phyloP scores from a whole-genome alignment of 106 monocot genomes.

The Dendrobium chrysotoxum region DNA sequence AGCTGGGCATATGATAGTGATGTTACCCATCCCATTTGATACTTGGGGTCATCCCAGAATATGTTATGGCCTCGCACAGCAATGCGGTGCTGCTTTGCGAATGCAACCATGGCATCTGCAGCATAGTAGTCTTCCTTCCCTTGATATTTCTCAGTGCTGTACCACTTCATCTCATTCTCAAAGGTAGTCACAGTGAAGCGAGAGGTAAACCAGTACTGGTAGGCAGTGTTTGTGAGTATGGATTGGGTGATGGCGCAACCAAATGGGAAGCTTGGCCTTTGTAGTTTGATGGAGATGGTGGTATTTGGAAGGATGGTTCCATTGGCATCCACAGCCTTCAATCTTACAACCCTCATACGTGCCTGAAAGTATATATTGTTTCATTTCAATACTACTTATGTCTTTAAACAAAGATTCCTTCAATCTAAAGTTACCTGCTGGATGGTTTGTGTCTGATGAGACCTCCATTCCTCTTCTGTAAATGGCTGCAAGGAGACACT shows the following conservation, averaged over 20 bases:
- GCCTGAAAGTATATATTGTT: conserved; percentile 16
- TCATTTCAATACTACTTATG: too few species aligned
- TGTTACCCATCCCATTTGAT: conserved; percentile 34
- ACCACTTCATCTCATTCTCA: conserved; percentile 99
- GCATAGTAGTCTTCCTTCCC: conserved; percentile 51
- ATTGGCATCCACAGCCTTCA: conserved; percentile 30
- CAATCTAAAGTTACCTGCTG: conserved; percentile 26
- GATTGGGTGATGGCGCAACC: conserved; percentile 31
- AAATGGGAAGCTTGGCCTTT: conserved; percentile 39
- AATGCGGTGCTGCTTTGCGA: conserved; percentile 38
- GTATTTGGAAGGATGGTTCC: conserved; percentile 34
- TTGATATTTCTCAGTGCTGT: conserved; percentile 30
- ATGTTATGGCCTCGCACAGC: conserved; percentile 66
- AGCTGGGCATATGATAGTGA: conserved; percentile 32
- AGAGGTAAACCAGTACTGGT: conserved; percentile 67
- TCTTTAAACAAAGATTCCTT: background rate
- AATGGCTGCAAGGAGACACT: conserved; percentile 84
- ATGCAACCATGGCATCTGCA: conserved; percentile 66
- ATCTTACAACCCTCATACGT: conserved; percentile 32
- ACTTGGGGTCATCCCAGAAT: conserved; percentile 64
- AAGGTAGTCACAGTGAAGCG: conserved; percentile 70
- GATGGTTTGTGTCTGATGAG: conserved; percentile 44
- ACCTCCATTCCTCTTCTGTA: conserved; percentile 59
- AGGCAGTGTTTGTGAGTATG: conserved; percentile 49
- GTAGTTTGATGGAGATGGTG: conserved; percentile 32